Evolutionary conservation across 2,329 filamentous ascomycete genomes (phyloP).

Genomic region (Calonectria naviculata): DNA sequence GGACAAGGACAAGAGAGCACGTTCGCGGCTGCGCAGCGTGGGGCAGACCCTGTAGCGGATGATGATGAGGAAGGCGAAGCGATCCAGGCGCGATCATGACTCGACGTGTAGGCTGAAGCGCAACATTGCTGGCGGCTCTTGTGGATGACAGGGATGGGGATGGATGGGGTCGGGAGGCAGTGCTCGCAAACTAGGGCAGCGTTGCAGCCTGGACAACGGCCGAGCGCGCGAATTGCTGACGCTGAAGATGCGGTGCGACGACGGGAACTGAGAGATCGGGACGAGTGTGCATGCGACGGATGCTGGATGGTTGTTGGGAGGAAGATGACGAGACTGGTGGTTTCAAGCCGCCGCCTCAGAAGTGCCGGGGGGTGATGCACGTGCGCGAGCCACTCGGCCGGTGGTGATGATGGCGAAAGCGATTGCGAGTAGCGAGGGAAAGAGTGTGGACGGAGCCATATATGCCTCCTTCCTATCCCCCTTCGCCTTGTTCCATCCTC

Average conservation of each 20-base stretch:
- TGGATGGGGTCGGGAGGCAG: constrained; percentile 19
- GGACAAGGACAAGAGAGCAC: constrained; percentile 21
- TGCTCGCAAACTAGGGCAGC: constrained; percentile 5
- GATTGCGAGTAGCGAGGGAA: neutral
- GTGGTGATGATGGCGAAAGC: neutral
- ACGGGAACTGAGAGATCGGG: neutral
- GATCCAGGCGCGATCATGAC: constrained; percentile 41
- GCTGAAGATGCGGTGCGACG: neutral
- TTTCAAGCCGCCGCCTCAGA: constrained; percentile 20
- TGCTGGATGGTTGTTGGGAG: constrained; percentile 6
- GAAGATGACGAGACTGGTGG: constrained; percentile 15
- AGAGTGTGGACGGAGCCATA: neutral
- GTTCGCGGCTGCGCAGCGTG: constrained; percentile 28
- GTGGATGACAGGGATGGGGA: constrained; percentile 12
- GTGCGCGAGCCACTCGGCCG: constrained; percentile 15
- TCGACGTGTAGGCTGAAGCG: constrained; percentile 36
- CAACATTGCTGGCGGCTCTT: constrained; percentile 33
- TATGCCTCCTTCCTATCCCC: neutral
- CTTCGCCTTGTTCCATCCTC: neutral
- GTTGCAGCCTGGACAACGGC: neutral
- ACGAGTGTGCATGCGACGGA: neutral
- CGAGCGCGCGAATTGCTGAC: constrained; percentile 18
- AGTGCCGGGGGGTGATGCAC: constrained; percentile 15
- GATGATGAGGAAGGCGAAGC: constrained; percentile 32
- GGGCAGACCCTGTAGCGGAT: constrained; percentile 32